phyloP scores from a whole-genome alignment of 2,329 filamentous ascomycete genomes.

The Huntiella bhutanensis region DNA sequence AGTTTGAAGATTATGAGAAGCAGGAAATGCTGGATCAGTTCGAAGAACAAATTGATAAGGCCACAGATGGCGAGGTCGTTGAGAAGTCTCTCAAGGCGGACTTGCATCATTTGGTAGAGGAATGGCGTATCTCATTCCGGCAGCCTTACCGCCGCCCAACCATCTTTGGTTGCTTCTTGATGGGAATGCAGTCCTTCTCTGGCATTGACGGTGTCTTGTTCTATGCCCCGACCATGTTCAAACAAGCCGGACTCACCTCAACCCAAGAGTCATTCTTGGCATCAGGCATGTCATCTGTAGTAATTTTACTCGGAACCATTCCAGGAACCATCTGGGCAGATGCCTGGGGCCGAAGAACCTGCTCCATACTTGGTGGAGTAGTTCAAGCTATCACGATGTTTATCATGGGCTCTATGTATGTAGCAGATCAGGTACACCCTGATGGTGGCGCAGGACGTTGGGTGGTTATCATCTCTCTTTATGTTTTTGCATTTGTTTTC shows the following conservation, averaged over 20 bases:
- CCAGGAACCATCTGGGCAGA: constrained; percentile 36
- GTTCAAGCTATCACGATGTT: constrained; percentile 32
- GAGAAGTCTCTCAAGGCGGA: constrained; percentile 15
- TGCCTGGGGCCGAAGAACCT: constrained; percentile 33
- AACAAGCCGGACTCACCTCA: constrained; percentile 36
- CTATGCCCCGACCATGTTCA: constrained; percentile 41
- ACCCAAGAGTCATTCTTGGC: constrained; percentile 35
- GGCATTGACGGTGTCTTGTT: constrained; percentile 44
- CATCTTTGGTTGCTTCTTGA: constrained; percentile 34
- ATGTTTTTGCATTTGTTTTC: constrained; percentile 28
- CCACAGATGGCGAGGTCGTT: neutral
- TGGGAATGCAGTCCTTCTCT: constrained; percentile 39
- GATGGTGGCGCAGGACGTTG: constrained; percentile 23
- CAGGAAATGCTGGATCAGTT: constrained; percentile 15
- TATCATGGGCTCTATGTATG: constrained; percentile 33
- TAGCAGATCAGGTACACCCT: constrained; percentile 21
- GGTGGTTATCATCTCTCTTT: constrained; percentile 32
- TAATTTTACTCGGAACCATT: constrained; percentile 34
- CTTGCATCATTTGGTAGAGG: constrained; percentile 16
- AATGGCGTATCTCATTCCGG: constrained; percentile 20
- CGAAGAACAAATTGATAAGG: constrained; percentile 13
- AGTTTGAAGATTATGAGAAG: constrained; percentile 24
- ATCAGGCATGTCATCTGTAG: constrained; percentile 37
- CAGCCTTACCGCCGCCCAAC: constrained; percentile 25
- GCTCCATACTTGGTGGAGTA: constrained; percentile 32